Percentiles rank a stretch among this genome's conserved stretches.
Evolutionary conservation across 2,329 filamentous ascomycete species (phyloP).

Genomic region (Tolypocladium ovalisporum): DNA sequence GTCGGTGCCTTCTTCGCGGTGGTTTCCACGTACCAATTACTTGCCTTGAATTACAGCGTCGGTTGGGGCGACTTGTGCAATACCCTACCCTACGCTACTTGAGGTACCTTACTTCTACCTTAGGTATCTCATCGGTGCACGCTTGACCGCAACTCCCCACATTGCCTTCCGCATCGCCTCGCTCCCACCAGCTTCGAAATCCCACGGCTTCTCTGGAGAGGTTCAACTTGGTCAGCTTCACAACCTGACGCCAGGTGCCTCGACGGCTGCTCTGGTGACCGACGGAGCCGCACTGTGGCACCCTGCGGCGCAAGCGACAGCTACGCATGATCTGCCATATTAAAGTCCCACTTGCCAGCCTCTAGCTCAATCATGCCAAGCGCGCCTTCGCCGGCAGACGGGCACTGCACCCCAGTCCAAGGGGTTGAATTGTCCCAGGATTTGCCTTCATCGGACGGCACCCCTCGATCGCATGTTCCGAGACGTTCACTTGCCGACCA

Average conservation of each 20-base stretch:
- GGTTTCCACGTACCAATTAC: too few relatives aligned
- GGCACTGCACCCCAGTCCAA: conserved; percentile 2
- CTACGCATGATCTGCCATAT: conserved; percentile 1
- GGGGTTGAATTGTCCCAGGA: conserved; percentile 2
- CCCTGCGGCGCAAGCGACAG: background rate
- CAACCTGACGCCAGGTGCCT: background rate
- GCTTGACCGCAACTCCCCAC: background rate
- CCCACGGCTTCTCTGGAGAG: background rate
- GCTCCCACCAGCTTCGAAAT: background rate
- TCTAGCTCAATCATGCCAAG: conserved; percentile 14
- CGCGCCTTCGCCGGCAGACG: conserved; percentile 2
- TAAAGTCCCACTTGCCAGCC: background rate
- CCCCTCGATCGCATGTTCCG: background rate
- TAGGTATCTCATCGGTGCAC: too few relatives aligned
- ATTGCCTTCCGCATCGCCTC: background rate
- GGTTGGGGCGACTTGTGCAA: too few relatives aligned
- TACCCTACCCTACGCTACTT: too few relatives aligned
- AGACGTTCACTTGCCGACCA: background rate
- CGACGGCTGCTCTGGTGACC: background rate
- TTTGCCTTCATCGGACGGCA: background rate
- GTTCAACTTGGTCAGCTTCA: background rate
- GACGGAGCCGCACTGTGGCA: background rate
- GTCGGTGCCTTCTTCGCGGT: background rate
- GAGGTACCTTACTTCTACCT: too few relatives aligned
- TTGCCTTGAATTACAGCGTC: too few relatives aligned